Conservation (phyloP, 371 early-diverging fungal species). For the Rhizopus sp. region DNA sequence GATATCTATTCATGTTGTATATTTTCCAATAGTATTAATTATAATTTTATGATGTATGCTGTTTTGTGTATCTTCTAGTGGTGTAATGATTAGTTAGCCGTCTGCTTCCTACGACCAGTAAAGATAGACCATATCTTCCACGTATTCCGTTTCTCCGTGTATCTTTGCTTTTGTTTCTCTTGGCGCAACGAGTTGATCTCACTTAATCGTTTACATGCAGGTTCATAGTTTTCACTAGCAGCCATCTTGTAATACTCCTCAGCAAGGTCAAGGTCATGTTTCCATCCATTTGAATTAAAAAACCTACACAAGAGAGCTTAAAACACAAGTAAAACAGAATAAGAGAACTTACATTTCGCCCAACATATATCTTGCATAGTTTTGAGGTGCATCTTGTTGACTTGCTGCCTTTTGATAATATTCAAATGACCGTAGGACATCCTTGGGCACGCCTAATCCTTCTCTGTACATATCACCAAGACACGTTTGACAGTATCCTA, state of each 20-base stretch:
- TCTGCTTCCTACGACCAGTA: conserved; percentile 15
- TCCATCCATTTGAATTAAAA: conserved; percentile 46
- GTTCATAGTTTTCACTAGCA: conserved; percentile 43
- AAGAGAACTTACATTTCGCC: conserved; percentile 44
- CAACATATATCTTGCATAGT: conserved; percentile 50
- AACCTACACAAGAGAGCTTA: conserved; percentile 29
- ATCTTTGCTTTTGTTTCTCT: conserved; percentile 17
- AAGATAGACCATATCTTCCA: conserved; percentile 34
- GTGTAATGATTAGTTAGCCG: conserved; percentile 3
- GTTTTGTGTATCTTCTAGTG: neutral
- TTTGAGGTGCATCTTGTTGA: conserved; percentile 51
- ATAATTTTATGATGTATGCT: too few species aligned
- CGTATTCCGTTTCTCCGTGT: conserved; percentile 13
- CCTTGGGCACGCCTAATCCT: conserved; percentile 47
- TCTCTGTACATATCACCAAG: conserved; percentile 48
- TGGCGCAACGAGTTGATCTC: conserved; percentile 21
- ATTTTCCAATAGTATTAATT: too few species aligned
- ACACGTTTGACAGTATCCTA: conserved; percentile 50
- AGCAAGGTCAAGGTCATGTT: conserved; percentile 39
- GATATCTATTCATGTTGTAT: too few species aligned
- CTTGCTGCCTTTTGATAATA: conserved; percentile 55
- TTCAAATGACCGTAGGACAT: conserved; percentile 40
- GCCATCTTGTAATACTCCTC: conserved; percentile 48
- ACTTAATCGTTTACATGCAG: conserved; percentile 27
- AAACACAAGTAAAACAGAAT: neutral